Evolutionary conservation across 1,284 basidiomycete genomes (phyloP).

Genomic region (Rhodotorula sp.): DNA sequence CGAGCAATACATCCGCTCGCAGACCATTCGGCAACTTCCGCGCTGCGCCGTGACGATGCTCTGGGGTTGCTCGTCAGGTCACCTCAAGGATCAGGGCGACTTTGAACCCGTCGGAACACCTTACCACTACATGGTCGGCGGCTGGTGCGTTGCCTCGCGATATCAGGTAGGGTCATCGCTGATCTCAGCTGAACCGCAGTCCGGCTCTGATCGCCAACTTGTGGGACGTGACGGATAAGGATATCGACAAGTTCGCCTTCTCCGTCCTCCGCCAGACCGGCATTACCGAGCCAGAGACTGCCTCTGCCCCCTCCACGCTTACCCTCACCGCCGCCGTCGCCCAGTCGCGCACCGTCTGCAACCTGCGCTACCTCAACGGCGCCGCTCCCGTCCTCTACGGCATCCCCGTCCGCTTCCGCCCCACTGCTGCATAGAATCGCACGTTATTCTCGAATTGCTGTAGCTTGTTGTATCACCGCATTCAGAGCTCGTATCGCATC

Average conservation of each 20-base stretch:
- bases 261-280: conserved; percentile 75
- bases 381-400: conserved; percentile 94
- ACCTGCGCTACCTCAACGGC: conserved; percentile 91
- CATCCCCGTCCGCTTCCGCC: conserved; percentile 62
- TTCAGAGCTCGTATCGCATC: neutral
- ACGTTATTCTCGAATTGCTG: neutral
- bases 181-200: conserved; percentile 53
- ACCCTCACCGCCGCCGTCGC: conserved; percentile 73
- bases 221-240: conserved; percentile 98
- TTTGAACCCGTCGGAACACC: conserved; percentile 90
- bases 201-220: conserved; percentile 90
- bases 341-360: conserved; percentile 73
- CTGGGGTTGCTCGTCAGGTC: conserved; percentile 97
- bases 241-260: conserved; percentile 89
- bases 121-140: conserved; percentile 91
- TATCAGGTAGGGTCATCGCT: neutral
- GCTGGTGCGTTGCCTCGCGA: conserved; percentile 66
- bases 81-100: conserved; percentile 83
- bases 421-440: neutral
- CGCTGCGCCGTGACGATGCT: conserved; percentile 92
- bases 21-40: conserved; percentile 74
- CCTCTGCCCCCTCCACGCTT: neutral
- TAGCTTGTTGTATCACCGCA: neutral
- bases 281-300: conserved; percentile 53
- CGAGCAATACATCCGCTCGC: conserved; percentile 88